Conservation (phyloP, 768 basidiomycete species). For the Ramaria sp. region DNA sequence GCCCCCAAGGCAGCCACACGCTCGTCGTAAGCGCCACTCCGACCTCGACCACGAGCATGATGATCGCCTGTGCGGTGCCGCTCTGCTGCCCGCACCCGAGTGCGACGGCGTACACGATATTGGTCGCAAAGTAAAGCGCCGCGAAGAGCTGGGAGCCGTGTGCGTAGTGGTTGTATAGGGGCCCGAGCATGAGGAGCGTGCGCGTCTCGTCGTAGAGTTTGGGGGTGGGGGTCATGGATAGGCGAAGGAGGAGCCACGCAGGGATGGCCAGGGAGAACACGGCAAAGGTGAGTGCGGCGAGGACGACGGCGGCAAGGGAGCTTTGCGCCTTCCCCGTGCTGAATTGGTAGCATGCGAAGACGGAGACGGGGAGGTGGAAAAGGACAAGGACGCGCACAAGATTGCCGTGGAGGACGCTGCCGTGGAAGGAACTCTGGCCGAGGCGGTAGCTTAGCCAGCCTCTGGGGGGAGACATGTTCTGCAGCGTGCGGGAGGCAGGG, state of each 20-base stretch:
- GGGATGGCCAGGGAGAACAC: constrained; percentile 74
- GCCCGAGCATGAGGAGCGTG: constrained; percentile 81
- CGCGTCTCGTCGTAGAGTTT: constrained; percentile 94
- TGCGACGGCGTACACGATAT: constrained; percentile 70
- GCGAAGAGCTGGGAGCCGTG: constrained; percentile 88
- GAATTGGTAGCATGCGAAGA: constrained; percentile 87
- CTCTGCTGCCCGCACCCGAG: constrained; percentile 85
- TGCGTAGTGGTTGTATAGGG: constrained; percentile 90
- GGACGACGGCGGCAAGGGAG: constrained; percentile 50
- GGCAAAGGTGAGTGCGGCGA: constrained; percentile 75
- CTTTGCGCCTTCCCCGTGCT: constrained; percentile 40
- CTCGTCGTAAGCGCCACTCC: constrained; percentile 79
- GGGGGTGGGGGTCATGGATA: constrained; percentile 70
- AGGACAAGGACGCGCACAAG: constrained; percentile 82
- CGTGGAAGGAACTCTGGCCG: constrained; percentile 68
- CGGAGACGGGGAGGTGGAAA: constrained; percentile 91
- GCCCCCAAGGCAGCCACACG: constrained; percentile 94
- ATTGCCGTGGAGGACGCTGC: constrained; percentile 77
- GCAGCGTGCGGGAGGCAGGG: constrained; percentile 24
- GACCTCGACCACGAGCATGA: constrained; percentile 86
- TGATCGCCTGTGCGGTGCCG: constrained; percentile 84
- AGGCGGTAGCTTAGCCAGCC: constrained; percentile 47
- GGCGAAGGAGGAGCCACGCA: constrained; percentile 59
- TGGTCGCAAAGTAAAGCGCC: constrained; percentile 67
- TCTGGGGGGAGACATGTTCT: constrained; percentile 24